These are phyloP conservation scores for Colletotrichum sp. DNA, from an alignment of 2,329 filamentous ascomycete genomes.

Conservation along the genomic window DNA sequence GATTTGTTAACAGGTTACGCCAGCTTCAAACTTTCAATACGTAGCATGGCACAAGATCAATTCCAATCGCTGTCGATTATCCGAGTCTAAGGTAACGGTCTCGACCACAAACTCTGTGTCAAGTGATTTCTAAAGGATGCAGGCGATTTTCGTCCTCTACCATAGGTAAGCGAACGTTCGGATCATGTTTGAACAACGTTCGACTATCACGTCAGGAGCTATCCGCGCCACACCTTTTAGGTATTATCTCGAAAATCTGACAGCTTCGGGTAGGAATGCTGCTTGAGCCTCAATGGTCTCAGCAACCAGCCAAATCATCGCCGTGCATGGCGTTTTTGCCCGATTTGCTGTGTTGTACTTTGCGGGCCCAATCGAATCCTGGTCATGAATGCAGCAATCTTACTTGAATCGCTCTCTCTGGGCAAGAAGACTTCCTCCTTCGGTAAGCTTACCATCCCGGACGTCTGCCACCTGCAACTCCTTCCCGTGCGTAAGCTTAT, in stretches of 20 bases:
- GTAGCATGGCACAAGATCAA: accelerated
- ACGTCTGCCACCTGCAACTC: neutral
- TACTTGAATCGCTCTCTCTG: neutral
- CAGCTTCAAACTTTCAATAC: neutral
- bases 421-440: neutral
- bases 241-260: neutral
- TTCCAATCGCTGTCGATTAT: neutral
- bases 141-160: neutral
- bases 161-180: neutral
- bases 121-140: neutral
- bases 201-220: neutral
- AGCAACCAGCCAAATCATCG: neutral
- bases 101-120: neutral
- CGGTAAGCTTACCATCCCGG: neutral
- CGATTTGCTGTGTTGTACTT: neutral
- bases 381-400: neutral
- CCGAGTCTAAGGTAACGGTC: neutral
- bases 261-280: neutral
- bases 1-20: accelerated
- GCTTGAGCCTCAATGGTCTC: neutral
- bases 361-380: neutral
- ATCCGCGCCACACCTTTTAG: neutral
- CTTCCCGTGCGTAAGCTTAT: neutral
- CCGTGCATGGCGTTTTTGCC: neutral
- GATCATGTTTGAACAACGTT: accelerated